Percentiles rank a stretch among this genome's conserved stretches.
Evolutionary conservation across 108 stramenopile species (phyloP).

Genomic region (Cyclostephanos tholiformis): DNA sequence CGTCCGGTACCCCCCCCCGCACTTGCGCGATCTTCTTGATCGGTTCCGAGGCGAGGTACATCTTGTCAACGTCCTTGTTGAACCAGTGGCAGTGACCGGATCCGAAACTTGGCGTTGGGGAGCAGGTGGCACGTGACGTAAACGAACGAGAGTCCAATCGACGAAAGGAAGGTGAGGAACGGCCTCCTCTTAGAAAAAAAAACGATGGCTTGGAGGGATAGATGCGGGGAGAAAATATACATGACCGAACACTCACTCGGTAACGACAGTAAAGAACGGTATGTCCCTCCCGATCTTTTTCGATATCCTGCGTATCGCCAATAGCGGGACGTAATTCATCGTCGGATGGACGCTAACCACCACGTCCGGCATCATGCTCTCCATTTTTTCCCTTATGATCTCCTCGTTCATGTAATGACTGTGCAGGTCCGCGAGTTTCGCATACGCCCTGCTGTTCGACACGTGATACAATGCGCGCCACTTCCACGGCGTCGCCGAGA

Average conservation of each 20-base stretch:
- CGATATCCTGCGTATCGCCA: conserved; percentile 57
- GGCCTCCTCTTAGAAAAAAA: background rate
- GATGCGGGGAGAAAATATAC: conserved; percentile 2
- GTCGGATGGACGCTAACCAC: conserved; percentile 88
- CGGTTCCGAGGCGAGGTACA: conserved; percentile 89
- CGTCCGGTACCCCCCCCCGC: conserved; percentile 69
- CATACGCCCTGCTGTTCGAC: conserved; percentile 65
- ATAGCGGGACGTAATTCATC: conserved; percentile 88
- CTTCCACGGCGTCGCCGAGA: conserved; percentile 83
- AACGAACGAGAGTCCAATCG: no score
- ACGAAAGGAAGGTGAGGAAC: no score
- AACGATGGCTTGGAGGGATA: background rate
- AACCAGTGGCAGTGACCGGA: conserved; percentile 95
- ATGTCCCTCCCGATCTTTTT: conserved; percentile 64
- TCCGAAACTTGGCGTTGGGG: conserved; percentile 57
- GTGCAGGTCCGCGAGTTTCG: conserved; percentile 61
- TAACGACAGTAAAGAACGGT: conserved; percentile 95
- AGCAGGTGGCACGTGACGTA: conserved; percentile 41
- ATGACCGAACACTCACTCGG: conserved; percentile 59
- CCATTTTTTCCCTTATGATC: conserved; percentile 62
- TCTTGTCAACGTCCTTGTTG: conserved; percentile 75
- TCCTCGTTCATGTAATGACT: conserved; percentile 61
- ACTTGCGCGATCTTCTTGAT: conserved; percentile 65
- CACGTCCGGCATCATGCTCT: conserved; percentile 79
- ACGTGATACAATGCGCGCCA: conserved; percentile 87